Base-by-base conservation (phyloP, 495 filamentous ascomycete species). In the Thermothielavioides terrestris region DNA sequence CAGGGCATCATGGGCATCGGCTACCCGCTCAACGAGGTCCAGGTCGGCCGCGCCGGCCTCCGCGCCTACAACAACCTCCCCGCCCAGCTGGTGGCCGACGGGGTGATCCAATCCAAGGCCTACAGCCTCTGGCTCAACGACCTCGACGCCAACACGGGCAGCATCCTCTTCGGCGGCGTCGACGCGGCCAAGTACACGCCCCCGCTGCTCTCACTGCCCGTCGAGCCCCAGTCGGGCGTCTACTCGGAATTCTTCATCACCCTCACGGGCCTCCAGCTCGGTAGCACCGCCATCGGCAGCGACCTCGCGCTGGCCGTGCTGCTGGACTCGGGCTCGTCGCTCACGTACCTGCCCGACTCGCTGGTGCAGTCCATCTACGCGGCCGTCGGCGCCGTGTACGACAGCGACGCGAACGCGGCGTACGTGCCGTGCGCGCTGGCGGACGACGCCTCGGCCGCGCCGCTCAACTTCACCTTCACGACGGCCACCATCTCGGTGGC, bases 121-220 rank as follows among this genome's bases (percentile, higher is more conserved):
- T 98, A 91, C 66, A 89, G 83, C 52, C 66, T 95, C 0, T 95
- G 88, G 88, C 74, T 95, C 25, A 88, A 94, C 69, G 86, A 90
- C 55, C 74, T 89, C 1, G 76, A 85, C 47, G 73, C 85, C 39
- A 81, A 73, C 53, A 84, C 78, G 6, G 92, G 92, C 27, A 82
- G 78, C 42, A 87, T 98, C 46, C 71, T 98, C 11, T 98, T 98
- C 57, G 92, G 92, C 22, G 92, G 92, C 40, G 81, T 98, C 44
- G 85, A 98, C 66, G 83, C 82, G 1, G 83, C 73, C 27, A 88
- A 90, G 58, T 97, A 82, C 65, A 67, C 66, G 6, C 89, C 87
- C 21, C 55, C 69, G 2, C 79, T 98, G 5, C 64, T 78, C 39
- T 91, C 84, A 3, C 69, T 97, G 1, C 91, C 91, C 6, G 77